These are phyloP conservation scores for Diaporthe humulicola DNA, from an alignment of 2,329 filamentous ascomycete species.

Conservation along the genomic window DNA sequence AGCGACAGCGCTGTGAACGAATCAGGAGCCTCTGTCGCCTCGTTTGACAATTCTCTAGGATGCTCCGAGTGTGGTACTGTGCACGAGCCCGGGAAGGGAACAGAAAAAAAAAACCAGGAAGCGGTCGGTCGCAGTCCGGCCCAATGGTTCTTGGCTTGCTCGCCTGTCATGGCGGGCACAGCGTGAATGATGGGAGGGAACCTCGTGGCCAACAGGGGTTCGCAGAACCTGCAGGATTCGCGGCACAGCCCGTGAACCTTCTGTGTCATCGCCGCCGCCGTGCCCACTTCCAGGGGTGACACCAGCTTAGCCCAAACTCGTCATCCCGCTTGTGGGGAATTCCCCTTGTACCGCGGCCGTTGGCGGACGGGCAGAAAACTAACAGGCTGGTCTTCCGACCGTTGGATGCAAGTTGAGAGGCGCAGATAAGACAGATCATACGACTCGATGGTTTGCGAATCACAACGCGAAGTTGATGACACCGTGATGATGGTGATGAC, in stretches of 20 bases:
- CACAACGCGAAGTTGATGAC: not conserved
- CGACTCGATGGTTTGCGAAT: not conserved
- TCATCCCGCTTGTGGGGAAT: slow-evolving; percentile 31
- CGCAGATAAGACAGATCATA: slow-evolving; percentile 1
- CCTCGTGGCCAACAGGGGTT: slow-evolving; percentile 39
- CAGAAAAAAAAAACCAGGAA: not conserved
- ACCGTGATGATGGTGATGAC: not conserved
- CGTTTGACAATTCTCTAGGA: not conserved
- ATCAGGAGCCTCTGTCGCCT: slow-evolving; percentile 5
- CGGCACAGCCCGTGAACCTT: slow-evolving; percentile 39
- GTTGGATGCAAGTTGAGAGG: slow-evolving; percentile 2
- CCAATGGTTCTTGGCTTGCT: slow-evolving; percentile 8
- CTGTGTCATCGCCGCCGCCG: slow-evolving; percentile 37
- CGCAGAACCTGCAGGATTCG: slow-evolving; percentile 38
- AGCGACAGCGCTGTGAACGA: slow-evolving; percentile 2
- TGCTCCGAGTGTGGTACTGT: slow-evolving; percentile 3
- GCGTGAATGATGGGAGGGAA: slow-evolving; percentile 12
- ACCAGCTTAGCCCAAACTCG: slow-evolving; percentile 29
- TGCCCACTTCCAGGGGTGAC: slow-evolving; percentile 37
- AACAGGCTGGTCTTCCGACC: slow-evolving; percentile 4
- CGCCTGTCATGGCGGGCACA: slow-evolving; percentile 4
- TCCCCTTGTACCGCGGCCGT: slow-evolving; percentile 16
- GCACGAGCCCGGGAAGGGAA: not conserved
- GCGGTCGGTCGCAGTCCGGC: slow-evolving; percentile 34
- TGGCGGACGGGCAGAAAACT: slow-evolving; percentile 16